These are phyloP conservation scores for Tolypocladium nubicola DNA, from an alignment of 2,329 filamentous ascomycete species.

Conservation along the genomic window DNA sequence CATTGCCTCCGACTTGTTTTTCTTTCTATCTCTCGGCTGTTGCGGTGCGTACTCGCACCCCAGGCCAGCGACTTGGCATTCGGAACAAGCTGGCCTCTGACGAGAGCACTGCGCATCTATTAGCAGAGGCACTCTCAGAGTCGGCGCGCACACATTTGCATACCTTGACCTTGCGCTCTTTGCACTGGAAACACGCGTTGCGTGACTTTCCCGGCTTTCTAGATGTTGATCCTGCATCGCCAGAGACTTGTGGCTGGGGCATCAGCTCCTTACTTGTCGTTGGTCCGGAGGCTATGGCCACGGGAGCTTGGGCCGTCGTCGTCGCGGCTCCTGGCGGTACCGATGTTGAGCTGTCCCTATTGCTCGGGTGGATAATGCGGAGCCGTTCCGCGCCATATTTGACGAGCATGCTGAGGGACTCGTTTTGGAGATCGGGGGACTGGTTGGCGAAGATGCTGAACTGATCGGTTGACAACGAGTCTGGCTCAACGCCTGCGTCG, in stretches of 20 bases:
- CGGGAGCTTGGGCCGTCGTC: constrained; percentile 9
- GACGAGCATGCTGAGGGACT: constrained; percentile 45
- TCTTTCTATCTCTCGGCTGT: constrained; percentile 13
- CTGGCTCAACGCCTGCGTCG: constrained; percentile 37
- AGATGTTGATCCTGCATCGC: constrained; percentile 6
- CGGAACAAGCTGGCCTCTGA: constrained; percentile 26
- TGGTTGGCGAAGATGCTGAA: constrained; percentile 52
- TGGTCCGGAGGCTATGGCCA: constrained; percentile 12
- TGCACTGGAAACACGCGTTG: constrained; percentile 25
- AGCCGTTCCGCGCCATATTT: constrained; percentile 47
- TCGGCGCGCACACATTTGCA: constrained; percentile 1
- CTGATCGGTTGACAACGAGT: constrained; percentile 41
- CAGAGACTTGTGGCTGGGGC: constrained; percentile 10
- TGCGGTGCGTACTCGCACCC: constrained; percentile 29
- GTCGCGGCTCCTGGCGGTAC: constrained; percentile 15
- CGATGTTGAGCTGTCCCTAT: constrained; percentile 18
- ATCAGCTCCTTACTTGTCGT: constrained; percentile 21
- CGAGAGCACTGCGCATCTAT: constrained; percentile 26
- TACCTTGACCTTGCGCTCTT: constrained; percentile 26
- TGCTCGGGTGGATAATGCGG: constrained; percentile 43
- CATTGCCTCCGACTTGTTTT: constrained; percentile 9
- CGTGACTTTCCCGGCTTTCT: constrained; percentile 19
- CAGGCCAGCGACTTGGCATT: constrained; percentile 20
- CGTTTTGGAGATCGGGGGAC: constrained; percentile 40
- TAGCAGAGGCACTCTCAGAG: constrained; percentile 3